Evolutionary conservation across 2,329 filamentous ascomycete genomes (phyloP).

Genomic region (Cytospora schulzeri): DNA sequence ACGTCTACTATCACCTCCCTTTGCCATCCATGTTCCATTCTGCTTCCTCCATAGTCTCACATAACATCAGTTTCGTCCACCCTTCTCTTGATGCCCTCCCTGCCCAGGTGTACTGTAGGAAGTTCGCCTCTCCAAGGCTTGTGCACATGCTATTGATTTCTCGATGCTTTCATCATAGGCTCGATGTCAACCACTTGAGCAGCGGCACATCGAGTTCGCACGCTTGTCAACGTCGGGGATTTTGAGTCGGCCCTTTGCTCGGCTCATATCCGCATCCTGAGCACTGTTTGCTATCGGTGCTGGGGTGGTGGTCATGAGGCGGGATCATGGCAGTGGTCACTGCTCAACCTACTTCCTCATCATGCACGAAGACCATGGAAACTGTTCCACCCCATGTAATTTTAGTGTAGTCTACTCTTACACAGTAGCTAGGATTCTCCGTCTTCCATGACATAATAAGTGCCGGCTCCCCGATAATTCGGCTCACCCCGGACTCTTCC

Average conservation of each 20-base stretch:
- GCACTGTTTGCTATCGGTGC: conserved; percentile 11
- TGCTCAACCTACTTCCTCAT: not conserved
- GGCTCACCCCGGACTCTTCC: conserved; percentile 9
- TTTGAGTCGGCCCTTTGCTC: conserved; percentile 16
- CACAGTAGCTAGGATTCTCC: not conserved
- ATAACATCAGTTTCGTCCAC: not conserved
- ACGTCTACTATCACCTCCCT: not conserved
- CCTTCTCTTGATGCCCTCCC: not conserved
- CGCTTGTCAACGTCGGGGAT: not conserved
- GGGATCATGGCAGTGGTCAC: too few relatives aligned
- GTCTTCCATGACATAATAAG: conserved; percentile 3
- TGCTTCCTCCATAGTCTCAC: not conserved
- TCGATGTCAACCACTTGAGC: not conserved
- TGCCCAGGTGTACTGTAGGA: not conserved
- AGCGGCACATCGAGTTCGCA: not conserved
- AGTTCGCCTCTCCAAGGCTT: not conserved
- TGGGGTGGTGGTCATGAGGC: not conserved
- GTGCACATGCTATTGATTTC: not conserved
- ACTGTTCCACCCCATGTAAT: not conserved
- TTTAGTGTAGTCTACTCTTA: too few relatives aligned
- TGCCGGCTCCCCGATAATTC: conserved; percentile 11
- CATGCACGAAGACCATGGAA: not conserved
- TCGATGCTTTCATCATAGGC: not conserved
- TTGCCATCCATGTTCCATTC: not conserved
- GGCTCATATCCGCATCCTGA: not conserved